Evolutionary conservation across 2,329 filamentous ascomycete genomes (phyloP), one percentile per base, ranked within the genome.

Genomic region (Cladosporium sp.): DNA sequence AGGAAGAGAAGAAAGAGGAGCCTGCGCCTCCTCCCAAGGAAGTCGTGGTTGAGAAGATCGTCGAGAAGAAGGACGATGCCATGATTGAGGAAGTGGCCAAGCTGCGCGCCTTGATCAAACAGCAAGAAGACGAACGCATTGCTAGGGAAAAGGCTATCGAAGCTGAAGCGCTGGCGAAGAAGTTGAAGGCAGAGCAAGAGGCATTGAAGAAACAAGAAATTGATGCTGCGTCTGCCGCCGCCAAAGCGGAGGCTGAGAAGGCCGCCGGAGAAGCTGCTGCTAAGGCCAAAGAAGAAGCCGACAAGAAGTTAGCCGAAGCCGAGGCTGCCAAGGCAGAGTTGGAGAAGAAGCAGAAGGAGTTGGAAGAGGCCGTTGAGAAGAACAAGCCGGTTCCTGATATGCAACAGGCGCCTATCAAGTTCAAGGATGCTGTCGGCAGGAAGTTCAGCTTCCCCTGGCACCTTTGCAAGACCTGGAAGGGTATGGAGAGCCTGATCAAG

Each of bases 391-490:
- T 69, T 69, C 77, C 80, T 2, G 79, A 83, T n/a, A 78, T 80
- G 58, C 80, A 80, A 65, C 89, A 90, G 72, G 80, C 86, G 43
- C 90, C 89, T 2, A 90, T 96, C 72, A 88, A 87, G 65, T 96
- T 96, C 77, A 95, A 95, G 75, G 92, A 97, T 71, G 92, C 92
- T 0, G 86, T 97, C 15, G 90, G 90, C 34, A 84, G 92, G 65
- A 96, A 95, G 73, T 97, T 95, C 73, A 94, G 86, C 74, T 96
- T 97, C 69, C 92, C 92, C 1, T 96, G 88, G 75, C 85, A 92
- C 63, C 74, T 95, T 30, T 96, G 92, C 74, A 85, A 86, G 68
- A 94, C 87, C 2, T 70, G 68, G 70, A 72, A 79, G 71, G 76
- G 77, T 37, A 79, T 80, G 77, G 75, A 79, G 62, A 69, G 71